Evolutionary conservation across 2,329 filamentous ascomycete genomes (phyloP), one percentile per base, ranked within the genome.

Genomic region (Metarhizium album): DNA sequence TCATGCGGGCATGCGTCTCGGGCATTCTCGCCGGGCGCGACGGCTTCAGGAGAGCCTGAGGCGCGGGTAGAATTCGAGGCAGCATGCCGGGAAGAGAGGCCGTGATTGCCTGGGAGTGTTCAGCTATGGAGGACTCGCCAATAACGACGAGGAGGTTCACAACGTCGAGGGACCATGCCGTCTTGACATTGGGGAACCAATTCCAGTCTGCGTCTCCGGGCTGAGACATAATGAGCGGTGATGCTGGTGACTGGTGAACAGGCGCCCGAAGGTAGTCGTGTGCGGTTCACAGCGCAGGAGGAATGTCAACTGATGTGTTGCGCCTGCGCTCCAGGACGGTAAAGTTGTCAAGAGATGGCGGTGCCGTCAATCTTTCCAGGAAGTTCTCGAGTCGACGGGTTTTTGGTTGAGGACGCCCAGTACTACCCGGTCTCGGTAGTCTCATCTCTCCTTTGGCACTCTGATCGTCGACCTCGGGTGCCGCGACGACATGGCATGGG

Each of bases 121-220:
- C 74, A 42, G 74, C 70, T 54, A 83, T 79, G 18, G 75, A 74
- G 2, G 72, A 74, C 64, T 83, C 80, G 60, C 79, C 79, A 51
- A 83, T 78, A 58, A 83, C 76, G 53, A 80, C 80, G 48, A 83
- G 73, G 29, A 83, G 73, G 35, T 78, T 80, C 52, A 83, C 78
- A 45, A 82, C 78, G 58, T 83, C 80, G 45, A 83, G 71, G 27
- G 73, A 72, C 78, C 78, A 82, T 53, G 66, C 67, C 7, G 62
- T 60, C 37, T 62, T 65, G 50, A 65, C 64, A 33, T 62, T 62
- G 7, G 76, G 72, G 53, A 74, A 74, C 71, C 72, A 74, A 56
- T 58, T 64, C 63, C 64, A 66, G n/a, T 52, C 57, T 38, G 58
- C 52, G 6, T 57, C 60, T 20, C 50, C 54, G 3, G 61, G 54